Evolutionary conservation across 768 basidiomycete genomes (phyloP), one percentile per base, ranked within the genome.

Genomic region (Coprinellus micaceus): DNA sequence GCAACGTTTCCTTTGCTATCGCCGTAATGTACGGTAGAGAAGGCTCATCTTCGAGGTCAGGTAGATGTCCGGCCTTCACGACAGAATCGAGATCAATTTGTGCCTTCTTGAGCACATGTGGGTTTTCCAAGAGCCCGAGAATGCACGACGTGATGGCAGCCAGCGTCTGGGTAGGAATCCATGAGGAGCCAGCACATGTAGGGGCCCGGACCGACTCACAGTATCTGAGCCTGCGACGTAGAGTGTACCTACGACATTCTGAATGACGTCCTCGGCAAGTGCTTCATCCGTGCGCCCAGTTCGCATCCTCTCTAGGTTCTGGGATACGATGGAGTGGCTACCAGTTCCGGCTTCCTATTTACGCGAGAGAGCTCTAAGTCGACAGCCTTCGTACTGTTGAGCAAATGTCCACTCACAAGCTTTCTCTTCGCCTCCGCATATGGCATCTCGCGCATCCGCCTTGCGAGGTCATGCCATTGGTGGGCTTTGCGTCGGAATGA

Each of bases 401-500:
- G 37, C 15, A 30, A 41, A 25, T n/a, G 26, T 37, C 13, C 71
- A 46, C 49, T 19, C 25, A 77, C 77, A 53, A 76, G 58, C 11
- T 60, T 41, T 11, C 51, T 40, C 51, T 72, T 71, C 1, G 69
- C 67, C n/a, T 65, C 63, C 4, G 54, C 57, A 47, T 70, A 79
- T 0, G 76, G 77, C 13, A 64, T 56, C 7, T 77, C 69, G 52
- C 63, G 63, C 71, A 69, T 73, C 44, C 63, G 61, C 15, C 66
- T 57, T n/a, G 71, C 61, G 13, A 67, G 60, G 47, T 60, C 63
- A 2, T 65, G 66, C 74, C 77, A 79, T 59, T 71, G 67, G 37
- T 63, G 66, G 0, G 79, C 80, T 54, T 65, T 69, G 48, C 59
- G 54, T 63, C 78, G 73, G 69, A 71, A 74, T 0, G 63, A 60